These are phyloP conservation scores for Cinnamomum chago DNA, from an alignment of 164 flowering plant genomes.

Conservation along the genomic window DNA sequence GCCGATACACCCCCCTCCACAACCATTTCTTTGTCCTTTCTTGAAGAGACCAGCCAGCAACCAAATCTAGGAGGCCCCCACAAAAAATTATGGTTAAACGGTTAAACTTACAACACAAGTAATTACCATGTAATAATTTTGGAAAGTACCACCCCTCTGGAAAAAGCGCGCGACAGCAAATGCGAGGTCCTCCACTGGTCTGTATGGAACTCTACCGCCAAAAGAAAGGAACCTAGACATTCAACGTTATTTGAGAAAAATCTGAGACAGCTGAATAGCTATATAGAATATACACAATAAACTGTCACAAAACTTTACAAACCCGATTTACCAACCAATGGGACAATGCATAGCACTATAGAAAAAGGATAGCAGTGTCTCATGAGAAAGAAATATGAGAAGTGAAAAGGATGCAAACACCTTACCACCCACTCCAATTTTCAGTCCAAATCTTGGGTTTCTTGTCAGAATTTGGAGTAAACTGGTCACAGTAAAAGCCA, in stretches of 20 bases:
- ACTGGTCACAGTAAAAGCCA: constrained; percentile 95
- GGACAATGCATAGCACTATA: neutral
- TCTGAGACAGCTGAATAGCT: neutral
- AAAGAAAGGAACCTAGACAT: constrained; percentile 68
- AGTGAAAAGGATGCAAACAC: constrained; percentile 10
- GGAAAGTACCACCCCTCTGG: constrained; percentile 92
- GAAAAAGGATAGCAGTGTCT: neutral
- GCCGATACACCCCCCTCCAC: no score
- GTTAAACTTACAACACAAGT: neutral
- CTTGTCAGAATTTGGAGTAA: constrained; percentile 65
- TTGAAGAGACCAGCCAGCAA: neutral
- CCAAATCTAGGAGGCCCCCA: neutral
- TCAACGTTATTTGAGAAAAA: neutral
- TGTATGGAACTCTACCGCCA: constrained; percentile 75
- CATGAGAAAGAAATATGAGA: neutral
- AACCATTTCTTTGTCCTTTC: no score
- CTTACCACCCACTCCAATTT: constrained; percentile 97
- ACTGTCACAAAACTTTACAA: neutral
- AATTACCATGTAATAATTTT: constrained; percentile 92
- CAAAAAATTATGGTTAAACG: neutral
- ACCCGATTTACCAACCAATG: neutral
- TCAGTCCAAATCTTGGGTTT: constrained; percentile 99
- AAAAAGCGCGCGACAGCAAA: constrained; percentile 90
- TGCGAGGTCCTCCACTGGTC: constrained; percentile 94
- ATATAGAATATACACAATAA: neutral